phyloP scores from a whole-genome alignment of 768 basidiomycete genomes.

The Mycena albidolilacea region DNA sequence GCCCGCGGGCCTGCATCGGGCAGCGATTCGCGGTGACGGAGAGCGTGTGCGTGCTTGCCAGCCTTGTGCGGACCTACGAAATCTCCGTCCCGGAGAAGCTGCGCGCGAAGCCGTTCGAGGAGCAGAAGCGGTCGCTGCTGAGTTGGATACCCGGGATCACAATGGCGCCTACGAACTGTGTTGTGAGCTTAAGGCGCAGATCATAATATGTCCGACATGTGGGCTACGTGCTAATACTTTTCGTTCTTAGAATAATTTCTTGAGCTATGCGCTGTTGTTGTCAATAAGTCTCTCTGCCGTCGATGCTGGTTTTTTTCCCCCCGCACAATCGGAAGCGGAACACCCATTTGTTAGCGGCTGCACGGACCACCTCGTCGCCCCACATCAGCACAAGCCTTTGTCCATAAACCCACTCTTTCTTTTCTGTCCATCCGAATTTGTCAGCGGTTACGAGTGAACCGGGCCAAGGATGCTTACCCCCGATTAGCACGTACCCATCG shows the following conservation, averaged over 20 bases:
- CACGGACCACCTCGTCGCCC: slow-evolving; percentile 28
- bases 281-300: too few species aligned
- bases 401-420: slow-evolving; percentile 37
- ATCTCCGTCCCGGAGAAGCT: slow-evolving; percentile 57
- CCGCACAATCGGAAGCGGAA: slow-evolving; percentile 26
- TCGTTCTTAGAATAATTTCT: neutral
- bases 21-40: slow-evolving; percentile 64
- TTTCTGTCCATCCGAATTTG: slow-evolving; percentile 12
- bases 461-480: slow-evolving; percentile 5
- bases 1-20: slow-evolving; percentile 65
- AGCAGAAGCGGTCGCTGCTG: slow-evolving; percentile 53
- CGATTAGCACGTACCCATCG: slow-evolving; percentile 33
- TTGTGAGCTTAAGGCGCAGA: slow-evolving; percentile 20
- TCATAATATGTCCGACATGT: neutral
- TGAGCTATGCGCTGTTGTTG: neutral
- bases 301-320: neutral
- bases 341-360: slow-evolving; percentile 34
- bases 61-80: slow-evolving; percentile 58
- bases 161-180: slow-evolving; percentile 51
- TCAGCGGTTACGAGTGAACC: neutral
- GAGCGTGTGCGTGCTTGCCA: slow-evolving; percentile 59
- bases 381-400: slow-evolving; percentile 24
- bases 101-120: slow-evolving; percentile 43
- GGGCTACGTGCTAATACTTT: too few species aligned
- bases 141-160: slow-evolving; percentile 56